Percentiles rank a stretch among this genome's conserved stretches.
Conservation (phyloP, 768 basidiomycete genomes). For the Leccinum longicurvipes region DNA sequence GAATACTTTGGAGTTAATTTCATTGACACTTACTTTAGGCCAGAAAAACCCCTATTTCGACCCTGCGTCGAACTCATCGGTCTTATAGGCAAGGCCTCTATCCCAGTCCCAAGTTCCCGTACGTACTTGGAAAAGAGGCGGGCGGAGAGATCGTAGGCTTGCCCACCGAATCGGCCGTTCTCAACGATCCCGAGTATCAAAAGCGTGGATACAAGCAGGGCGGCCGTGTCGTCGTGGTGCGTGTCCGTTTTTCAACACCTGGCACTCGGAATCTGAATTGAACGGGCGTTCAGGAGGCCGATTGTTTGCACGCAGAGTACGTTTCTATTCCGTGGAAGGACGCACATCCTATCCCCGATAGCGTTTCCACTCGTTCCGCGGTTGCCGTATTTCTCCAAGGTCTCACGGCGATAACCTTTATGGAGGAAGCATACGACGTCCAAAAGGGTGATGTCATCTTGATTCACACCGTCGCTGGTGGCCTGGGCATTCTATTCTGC, state of each 20-base stretch:
- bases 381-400: conserved; percentile 73
- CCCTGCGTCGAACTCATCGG: neutral
- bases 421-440: conserved; percentile 83
- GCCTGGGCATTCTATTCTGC: conserved; percentile 67
- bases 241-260: conserved; percentile 17
- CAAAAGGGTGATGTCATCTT: conserved; percentile 77
- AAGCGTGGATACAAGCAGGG: conserved; percentile 64
- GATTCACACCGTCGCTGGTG: conserved; percentile 90
- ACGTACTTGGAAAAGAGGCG: conserved; percentile 72
- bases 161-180: conserved; percentile 61
- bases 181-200: conserved; percentile 61
- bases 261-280: neutral
- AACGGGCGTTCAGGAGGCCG: conserved; percentile 35
- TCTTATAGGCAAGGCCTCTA: conserved; percentile 61
- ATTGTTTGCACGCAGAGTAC: conserved; percentile 68
- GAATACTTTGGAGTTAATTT: conserved; percentile 85
- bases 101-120: conserved; percentile 53
- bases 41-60: conserved; percentile 15
- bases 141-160: conserved; percentile 74
- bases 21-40: conserved; percentile 82
- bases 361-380: conserved; percentile 55
- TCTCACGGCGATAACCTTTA: conserved; percentile 71
- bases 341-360: conserved; percentile 63
- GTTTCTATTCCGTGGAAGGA: conserved; percentile 59
- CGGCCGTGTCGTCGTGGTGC: conserved; percentile 67